Evolutionary conservation across 1,139 yeast species (phyloP).

Genomic region (Yueomyces sp.): DNA sequence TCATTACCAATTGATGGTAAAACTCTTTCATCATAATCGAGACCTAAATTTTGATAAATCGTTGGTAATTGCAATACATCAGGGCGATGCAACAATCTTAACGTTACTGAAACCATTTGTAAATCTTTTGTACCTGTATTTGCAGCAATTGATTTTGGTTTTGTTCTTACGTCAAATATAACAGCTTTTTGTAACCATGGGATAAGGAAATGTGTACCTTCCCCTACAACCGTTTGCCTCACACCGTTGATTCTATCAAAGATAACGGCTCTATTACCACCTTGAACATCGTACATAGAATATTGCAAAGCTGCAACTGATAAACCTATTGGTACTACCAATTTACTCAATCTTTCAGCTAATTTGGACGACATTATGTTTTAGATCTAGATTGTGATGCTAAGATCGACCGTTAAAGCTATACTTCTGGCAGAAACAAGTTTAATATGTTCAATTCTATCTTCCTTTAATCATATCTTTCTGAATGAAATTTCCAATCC

Average conservation of each 20-base stretch:
- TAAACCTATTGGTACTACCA: conserved; percentile 62
- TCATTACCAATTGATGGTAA: conserved; percentile 96
- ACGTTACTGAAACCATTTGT: conserved; percentile 88
- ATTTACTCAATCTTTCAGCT: conserved; percentile 17
- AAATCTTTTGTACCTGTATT: conserved; percentile 95
- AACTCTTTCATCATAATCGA: conserved; percentile 94
- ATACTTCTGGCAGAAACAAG: no score
- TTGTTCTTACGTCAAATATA: conserved; percentile 81
- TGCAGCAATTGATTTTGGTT: conserved; percentile 85
- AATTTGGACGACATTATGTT: conserved; percentile 8
- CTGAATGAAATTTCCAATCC: no score
- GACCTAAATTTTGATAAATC: conserved; percentile 83
- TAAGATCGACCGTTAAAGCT: no score
- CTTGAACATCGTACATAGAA: conserved; percentile 84
- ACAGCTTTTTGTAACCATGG: conserved; percentile 96
- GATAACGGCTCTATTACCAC: conserved; percentile 91
- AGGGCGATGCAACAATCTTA: conserved; percentile 90
- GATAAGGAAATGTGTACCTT: conserved; percentile 88
- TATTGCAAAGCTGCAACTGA: conserved; percentile 56
- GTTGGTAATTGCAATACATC: conserved; percentile 70
- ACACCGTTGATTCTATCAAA: conserved; percentile 90
- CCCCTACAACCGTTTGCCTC: conserved; percentile 75
- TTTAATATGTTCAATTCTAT: no score
- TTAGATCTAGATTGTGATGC: not conserved
- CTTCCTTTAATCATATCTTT: no score